Conservation (phyloP, 1,284 basidiomycete genomes). For the Meripilus lineatus region DNA sequence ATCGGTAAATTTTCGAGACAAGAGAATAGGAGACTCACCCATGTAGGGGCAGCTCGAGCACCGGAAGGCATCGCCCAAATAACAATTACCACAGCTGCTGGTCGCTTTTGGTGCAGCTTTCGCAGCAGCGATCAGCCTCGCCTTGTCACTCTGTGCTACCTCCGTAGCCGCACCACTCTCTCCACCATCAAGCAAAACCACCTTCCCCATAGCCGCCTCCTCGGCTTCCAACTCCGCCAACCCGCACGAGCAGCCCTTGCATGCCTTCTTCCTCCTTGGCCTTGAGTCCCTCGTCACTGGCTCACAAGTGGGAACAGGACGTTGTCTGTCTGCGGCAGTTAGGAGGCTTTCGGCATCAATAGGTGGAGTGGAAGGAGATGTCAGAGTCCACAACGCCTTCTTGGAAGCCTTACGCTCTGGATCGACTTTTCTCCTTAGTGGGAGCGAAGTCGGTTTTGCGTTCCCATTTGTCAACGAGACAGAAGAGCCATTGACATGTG, state of each 20-base stretch:
- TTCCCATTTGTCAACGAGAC: conserved; percentile 30
- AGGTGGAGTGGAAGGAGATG: conserved; percentile 51
- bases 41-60: conserved; percentile 95
- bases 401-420: conserved; percentile 61
- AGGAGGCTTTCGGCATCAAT: conserved; percentile 77
- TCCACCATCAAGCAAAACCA: conserved; percentile 64
- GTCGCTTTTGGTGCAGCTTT: conserved; percentile 79
- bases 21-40: conserved; percentile 50
- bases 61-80: conserved; percentile 95
- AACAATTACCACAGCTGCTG: conserved; percentile 97
- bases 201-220: conserved; percentile 55
- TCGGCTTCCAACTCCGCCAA: conserved; percentile 88
- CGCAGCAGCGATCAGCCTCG: conserved; percentile 57
- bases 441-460: conserved; percentile 35
- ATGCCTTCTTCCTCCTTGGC: conserved; percentile 80
- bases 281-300: conserved; percentile 41
- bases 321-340: conserved; percentile 66
- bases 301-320: conserved; percentile 65
- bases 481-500: conserved; percentile 32
- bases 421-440: conserved; percentile 46
- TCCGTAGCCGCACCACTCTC: conserved; percentile 53
- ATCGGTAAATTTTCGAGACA: background rate
- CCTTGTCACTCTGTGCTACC: conserved; percentile 61
- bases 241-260: conserved; percentile 93
- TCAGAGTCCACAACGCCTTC: conserved; percentile 77